Evolutionary conservation across 2,329 filamentous ascomycete genomes (phyloP).

Genomic region (Aspergillus transmontanensis): DNA sequence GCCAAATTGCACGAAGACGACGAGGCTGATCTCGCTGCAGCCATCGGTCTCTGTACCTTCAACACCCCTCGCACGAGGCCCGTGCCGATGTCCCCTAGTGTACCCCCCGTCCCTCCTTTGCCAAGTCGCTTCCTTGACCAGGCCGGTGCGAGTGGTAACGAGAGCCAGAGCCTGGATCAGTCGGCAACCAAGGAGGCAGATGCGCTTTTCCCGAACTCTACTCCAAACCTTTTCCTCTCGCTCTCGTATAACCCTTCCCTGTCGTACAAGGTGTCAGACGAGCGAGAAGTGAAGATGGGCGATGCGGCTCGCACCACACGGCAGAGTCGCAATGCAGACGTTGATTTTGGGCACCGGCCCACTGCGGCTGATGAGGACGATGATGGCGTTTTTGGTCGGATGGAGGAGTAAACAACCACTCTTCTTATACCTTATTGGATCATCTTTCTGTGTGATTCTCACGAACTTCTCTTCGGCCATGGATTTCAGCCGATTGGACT

Average conservation of each 20-base stretch:
- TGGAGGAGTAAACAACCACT: constrained; percentile 73
- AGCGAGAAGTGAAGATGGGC: constrained; percentile 69
- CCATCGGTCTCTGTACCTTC: constrained; percentile 87
- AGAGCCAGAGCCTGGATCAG: constrained; percentile 55
- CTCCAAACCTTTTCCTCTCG: constrained; percentile 44
- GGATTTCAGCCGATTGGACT: constrained; percentile 8
- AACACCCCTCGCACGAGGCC: constrained; percentile 72
- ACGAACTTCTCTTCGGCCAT: constrained; percentile 4
- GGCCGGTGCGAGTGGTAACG: constrained; percentile 65
- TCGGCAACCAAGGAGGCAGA: constrained; percentile 34
- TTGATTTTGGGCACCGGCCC: constrained; percentile 37
- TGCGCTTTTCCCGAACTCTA: constrained; percentile 37
- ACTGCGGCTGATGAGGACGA: constrained; percentile 84
- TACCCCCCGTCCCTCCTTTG: constrained; percentile 84
- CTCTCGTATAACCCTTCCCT: constrained; percentile 48
- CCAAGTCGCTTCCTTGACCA: constrained; percentile 74
- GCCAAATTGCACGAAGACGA: constrained; percentile 75
- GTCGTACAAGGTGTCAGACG: constrained; percentile 52
- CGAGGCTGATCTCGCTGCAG: constrained; percentile 84
- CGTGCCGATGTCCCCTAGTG: constrained; percentile 66
- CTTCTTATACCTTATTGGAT: not conserved
- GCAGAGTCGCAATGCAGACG: constrained; percentile 38
- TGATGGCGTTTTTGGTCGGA: constrained; percentile 91
- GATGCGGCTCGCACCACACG: constrained; percentile 53
- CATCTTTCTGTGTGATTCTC: not conserved